These are phyloP conservation scores for Trifolium pratense DNA, from an alignment of 306 rosid species.

Conservation along the genomic window DNA sequence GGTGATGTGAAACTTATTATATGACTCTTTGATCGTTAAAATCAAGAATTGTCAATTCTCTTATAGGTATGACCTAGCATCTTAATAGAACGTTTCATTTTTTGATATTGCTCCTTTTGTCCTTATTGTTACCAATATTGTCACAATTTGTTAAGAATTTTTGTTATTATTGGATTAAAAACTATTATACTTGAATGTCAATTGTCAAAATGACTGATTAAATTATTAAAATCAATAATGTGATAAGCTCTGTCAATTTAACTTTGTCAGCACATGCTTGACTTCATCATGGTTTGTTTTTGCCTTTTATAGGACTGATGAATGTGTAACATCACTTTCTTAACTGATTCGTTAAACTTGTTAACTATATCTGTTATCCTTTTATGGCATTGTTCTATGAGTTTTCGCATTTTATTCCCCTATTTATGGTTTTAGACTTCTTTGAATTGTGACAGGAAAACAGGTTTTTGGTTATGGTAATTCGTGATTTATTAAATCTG, in stretches of 20 bases:
- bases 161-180: neutral
- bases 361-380: conserved; percentile 30
- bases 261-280: too few relatives aligned
- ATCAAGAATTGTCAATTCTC: conserved; percentile 4
- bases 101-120: neutral
- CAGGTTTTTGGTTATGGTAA: conserved; percentile 99
- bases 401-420: neutral
- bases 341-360: conserved; percentile 5
- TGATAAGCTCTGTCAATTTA: too few relatives aligned
- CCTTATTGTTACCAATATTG: neutral
- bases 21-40: conserved; percentile 16
- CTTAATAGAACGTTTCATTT: conserved; percentile 3
- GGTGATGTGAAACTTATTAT: conserved; percentile 58
- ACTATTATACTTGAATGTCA: too few relatives aligned
- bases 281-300: neutral
- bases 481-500: conserved; percentile 88
- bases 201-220: neutral
- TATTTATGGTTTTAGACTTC: conserved; percentile 37
- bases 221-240: conserved; percentile 3
- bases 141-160: neutral
- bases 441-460: conserved; percentile 72
- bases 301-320: neutral
- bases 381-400: conserved; percentile 18
- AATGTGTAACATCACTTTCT: conserved; percentile 4
- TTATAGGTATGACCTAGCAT: conserved; percentile 2